A percentile compares a stretch with the other conserved stretches of the same genome.
Evolutionary conservation across 805 yeast species (phyloP).

Genomic region (Candida morakotiae): DNA sequence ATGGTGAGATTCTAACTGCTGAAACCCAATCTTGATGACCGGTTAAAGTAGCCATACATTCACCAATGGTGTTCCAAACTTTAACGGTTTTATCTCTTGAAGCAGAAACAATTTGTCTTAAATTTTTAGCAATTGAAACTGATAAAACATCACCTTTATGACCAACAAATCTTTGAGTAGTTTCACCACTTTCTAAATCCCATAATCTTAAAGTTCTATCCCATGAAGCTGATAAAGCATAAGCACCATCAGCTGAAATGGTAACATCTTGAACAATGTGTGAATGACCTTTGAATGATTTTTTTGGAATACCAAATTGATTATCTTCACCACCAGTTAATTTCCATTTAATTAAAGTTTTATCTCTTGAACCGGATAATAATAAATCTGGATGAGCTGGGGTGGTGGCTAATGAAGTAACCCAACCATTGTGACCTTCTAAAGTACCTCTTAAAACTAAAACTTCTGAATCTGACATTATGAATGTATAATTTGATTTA

Average conservation of each 20-base stretch:
- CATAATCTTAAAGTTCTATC: slow-evolving; percentile 98
- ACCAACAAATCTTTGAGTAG: slow-evolving; percentile 93
- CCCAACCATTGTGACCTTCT: slow-evolving; percentile 88
- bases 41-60: slow-evolving; percentile 88
- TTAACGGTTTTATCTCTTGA: slow-evolving; percentile 98
- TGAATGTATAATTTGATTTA: slow-evolving; percentile 8
- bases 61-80: slow-evolving; percentile 99
- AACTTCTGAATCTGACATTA: slow-evolving; percentile 87
- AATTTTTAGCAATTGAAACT: slow-evolving; percentile 92
- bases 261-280: slow-evolving; percentile 98
- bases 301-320: slow-evolving; percentile 97
- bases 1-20: slow-evolving; percentile 95
- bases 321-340: slow-evolving; percentile 87
- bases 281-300: slow-evolving; percentile 96
- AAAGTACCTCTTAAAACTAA: slow-evolving; percentile 99
- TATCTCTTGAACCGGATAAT: slow-evolving; percentile 98
- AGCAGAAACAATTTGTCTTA: slow-evolving; percentile 97
- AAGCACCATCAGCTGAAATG: slow-evolving; percentile 95
- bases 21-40: slow-evolving; percentile 99
- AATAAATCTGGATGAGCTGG: slow-evolving; percentile 97
- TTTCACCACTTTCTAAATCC: slow-evolving; percentile 93
- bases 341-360: slow-evolving; percentile 97
- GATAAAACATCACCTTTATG: slow-evolving; percentile 97
- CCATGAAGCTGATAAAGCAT: slow-evolving; percentile 99
- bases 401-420: slow-evolving; percentile 96